Evolutionary conservation across 805 yeast species (phyloP).

Genomic region (Pichia thaimueangensis): DNA sequence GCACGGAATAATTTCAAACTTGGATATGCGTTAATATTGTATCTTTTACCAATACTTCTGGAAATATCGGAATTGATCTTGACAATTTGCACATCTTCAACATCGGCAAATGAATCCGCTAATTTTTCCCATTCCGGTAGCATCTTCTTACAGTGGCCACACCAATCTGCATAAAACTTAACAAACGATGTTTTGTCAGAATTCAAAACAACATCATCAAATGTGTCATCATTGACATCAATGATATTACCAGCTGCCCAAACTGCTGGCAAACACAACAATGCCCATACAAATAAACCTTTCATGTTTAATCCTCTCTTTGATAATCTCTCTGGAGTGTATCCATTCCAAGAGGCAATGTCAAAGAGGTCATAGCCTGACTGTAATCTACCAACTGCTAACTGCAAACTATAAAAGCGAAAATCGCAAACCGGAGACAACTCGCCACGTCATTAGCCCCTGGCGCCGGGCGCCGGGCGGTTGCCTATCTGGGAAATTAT

Average conservation of each 20-base stretch:
- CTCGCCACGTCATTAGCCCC: too few relatives aligned
- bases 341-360: too few relatives aligned
- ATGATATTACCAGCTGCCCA: constrained; percentile 28
- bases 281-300: not conserved
- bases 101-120: constrained; percentile 18
- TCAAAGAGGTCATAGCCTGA: too few relatives aligned
- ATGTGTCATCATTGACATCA: constrained; percentile 42
- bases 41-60: constrained; percentile 42
- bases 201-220: constrained; percentile 49
- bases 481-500: too few relatives aligned
- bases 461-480: too few relatives aligned
- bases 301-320: too few relatives aligned
- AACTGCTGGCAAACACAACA: not conserved
- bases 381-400: too few relatives aligned
- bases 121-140: constrained; percentile 41
- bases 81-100: constrained; percentile 27
- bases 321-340: too few relatives aligned
- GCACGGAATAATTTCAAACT: constrained; percentile 52
- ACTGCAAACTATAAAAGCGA: too few relatives aligned
- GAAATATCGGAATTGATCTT: constrained; percentile 59
- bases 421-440: too few relatives aligned
- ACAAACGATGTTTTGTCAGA: constrained; percentile 69
- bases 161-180: constrained; percentile 72
- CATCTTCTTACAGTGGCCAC: constrained; percentile 57
- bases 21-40: constrained; percentile 59